These are phyloP conservation scores for Panaeolus cyanescens DNA, from an alignment of 768 basidiomycete genomes.

Conservation along the genomic window DNA sequence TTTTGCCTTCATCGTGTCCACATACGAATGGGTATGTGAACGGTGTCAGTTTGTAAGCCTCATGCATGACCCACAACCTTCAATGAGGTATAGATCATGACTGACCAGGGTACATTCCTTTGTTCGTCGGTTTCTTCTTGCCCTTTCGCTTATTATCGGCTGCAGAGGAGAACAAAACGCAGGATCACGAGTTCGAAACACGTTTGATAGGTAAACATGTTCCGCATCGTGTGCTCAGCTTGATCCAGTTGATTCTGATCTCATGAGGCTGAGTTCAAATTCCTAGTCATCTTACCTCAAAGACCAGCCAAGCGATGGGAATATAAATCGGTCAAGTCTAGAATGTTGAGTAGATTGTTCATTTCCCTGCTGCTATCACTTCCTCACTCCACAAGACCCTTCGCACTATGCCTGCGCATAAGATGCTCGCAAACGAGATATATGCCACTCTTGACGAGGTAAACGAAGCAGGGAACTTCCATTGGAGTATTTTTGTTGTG, in stretches of 20 bases:
- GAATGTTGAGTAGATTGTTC: no score
- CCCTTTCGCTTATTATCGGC: neutral
- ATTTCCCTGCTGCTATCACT: no score
- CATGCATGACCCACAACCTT: neutral
- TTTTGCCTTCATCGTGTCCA: no score
- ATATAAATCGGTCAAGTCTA: no score
- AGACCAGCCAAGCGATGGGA: neutral
- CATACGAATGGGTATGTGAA: no score
- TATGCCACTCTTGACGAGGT: neutral
- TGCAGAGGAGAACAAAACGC: neutral
- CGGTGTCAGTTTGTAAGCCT: neutral
- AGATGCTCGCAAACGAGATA: constrained; percentile 1
- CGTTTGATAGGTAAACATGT: neutral
- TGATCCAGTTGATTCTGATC: neutral
- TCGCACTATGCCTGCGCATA: neutral
- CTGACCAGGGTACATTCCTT: neutral
- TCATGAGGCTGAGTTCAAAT: neutral
- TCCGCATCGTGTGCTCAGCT: neutral
- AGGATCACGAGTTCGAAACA: neutral
- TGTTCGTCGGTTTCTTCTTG: neutral
- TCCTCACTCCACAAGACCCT: no score
- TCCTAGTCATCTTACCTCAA: neutral
- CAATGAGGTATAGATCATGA: neutral
- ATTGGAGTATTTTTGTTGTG: neutral
- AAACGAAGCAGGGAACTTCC: neutral